Base-by-base conservation (phyloP, 306 rosid genomes). In the Casuarina cunninghamiana region DNA sequence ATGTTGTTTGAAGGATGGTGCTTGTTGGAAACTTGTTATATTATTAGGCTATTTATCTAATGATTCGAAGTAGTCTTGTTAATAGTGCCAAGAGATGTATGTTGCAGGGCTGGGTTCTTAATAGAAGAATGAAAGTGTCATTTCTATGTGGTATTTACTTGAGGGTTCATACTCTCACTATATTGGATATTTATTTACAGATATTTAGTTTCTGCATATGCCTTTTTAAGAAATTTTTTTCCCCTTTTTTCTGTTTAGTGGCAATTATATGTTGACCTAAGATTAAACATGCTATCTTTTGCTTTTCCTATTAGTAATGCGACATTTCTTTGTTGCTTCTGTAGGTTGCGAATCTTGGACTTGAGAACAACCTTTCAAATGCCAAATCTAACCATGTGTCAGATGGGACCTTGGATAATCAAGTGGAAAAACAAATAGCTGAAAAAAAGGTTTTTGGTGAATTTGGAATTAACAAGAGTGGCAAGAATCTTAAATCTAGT, bases 301-400 rank as follows among this genome's bases (percentile, higher is more conserved):
- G 74, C 21, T 15, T 65, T 41, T 73, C 67, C 69, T 53, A 43
- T 79, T 65, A 51, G 73, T 26, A 80, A 74, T 62, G 13, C 72
- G 65, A 57, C 53, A 21, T 70, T 46, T 60, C 53, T 74, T 37
- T 81, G 77, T 77, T 83, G 68, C 76, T 88, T 81, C 51, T 80
- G 72, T 86, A 96, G 99, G 89, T 78, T 82, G 94, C 77, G 72
- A 91, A 78, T 71, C 80, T 77, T 61, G 90, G 73, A 58, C 69
- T 76, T 17, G 91, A 81, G 78, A 87, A 83, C 71, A 71, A 78
- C 39, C 45, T 51, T 65, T 55, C 79, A 66, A 84, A 26, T 54
- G 69, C 83, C 78, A 84, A 84, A 83, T 85, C 86, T 74, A 87
- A 79, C 61, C 58, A 62, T 80, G 71, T 72, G 80, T 83, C 72